Conservation (phyloP, 371 early-diverging fungal species). For the Chytridiales sp. region DNA sequence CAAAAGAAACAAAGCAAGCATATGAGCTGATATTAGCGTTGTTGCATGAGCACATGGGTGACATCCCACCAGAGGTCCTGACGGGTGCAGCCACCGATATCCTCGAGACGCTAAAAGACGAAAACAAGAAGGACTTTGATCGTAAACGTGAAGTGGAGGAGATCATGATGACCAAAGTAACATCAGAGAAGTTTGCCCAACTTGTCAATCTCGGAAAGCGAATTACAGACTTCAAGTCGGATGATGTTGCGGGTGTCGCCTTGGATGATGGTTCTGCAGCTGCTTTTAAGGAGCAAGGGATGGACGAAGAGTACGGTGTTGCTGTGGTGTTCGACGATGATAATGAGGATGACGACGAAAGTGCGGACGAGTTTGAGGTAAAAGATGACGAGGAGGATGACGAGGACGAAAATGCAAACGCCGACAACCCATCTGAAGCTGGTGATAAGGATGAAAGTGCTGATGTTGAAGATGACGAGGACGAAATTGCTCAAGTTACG, state of each 20-base stretch:
- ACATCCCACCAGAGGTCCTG: conserved; percentile 85
- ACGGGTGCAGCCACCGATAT: conserved; percentile 87
- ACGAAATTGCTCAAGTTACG: conserved; percentile 32
- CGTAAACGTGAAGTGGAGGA: conserved; percentile 81
- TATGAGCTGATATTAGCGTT: conserved; percentile 88
- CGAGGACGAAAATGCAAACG: conserved; percentile 58
- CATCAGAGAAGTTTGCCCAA: conserved; percentile 79
- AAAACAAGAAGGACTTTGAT: conserved; percentile 82
- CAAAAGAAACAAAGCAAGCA: conserved; percentile 87
- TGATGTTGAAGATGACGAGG: conserved; percentile 46
- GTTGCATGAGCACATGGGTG: conserved; percentile 78
- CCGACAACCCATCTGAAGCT: conserved; percentile 49
- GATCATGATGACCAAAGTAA: conserved; percentile 61
- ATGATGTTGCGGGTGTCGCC: conserved; percentile 13
- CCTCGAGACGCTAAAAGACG: conserved; percentile 81
- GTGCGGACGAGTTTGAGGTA: conserved; percentile 56
- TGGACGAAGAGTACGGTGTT: conserved; percentile 61
- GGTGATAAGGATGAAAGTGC: conserved; percentile 42
- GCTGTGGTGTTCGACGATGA: conserved; percentile 70
- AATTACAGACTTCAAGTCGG: conserved; percentile 79
- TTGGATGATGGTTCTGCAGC: conserved; percentile 30
- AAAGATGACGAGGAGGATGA: conserved; percentile 45
- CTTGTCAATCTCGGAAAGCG: conserved; percentile 89
- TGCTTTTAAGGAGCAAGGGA: conserved; percentile 25
- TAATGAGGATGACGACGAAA: conserved; percentile 44